Conservation (phyloP, 805 yeast genomes). For the Helenozyma baotianmanensis region DNA sequence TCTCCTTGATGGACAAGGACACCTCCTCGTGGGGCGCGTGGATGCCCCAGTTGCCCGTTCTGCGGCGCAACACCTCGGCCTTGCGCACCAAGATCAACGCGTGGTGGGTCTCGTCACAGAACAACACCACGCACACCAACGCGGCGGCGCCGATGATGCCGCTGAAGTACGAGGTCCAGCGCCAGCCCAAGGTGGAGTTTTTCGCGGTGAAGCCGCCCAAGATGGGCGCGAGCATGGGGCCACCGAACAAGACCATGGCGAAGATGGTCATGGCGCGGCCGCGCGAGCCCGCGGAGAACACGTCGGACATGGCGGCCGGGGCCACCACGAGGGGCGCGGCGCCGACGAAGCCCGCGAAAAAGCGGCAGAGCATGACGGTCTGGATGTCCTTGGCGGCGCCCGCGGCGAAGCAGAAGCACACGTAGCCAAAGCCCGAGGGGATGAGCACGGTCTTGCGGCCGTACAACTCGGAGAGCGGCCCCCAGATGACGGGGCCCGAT, state of each 20-base stretch:
- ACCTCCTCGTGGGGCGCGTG: slow-evolving; percentile 66
- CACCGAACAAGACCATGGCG: slow-evolving; percentile 32
- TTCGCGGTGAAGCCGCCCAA: slow-evolving; percentile 59
- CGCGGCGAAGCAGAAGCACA: slow-evolving; percentile 49
- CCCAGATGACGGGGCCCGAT: slow-evolving; percentile 87
- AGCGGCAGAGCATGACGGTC: slow-evolving; percentile 20
- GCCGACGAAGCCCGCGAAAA: slow-evolving; percentile 21
- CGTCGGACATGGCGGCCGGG: slow-evolving; percentile 21
- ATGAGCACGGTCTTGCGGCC: slow-evolving; percentile 66
- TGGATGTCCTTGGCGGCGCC: slow-evolving; percentile 23
- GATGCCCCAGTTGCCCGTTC: slow-evolving; percentile 79
- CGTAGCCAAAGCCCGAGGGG: slow-evolving; percentile 51
- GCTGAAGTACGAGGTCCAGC: slow-evolving; percentile 74
- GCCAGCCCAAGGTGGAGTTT: slow-evolving; percentile 63
- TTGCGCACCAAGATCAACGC: slow-evolving; percentile 60
- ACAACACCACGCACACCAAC: slow-evolving; percentile 35
- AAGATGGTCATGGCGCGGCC: slow-evolving; percentile 21
- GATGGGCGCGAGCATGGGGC: slow-evolving; percentile 20
- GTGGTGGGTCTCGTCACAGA: slow-evolving; percentile 66
- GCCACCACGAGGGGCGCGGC: slow-evolving; percentile 24
- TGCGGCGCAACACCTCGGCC: slow-evolving; percentile 57
- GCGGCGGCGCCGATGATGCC: slow-evolving; percentile 56
- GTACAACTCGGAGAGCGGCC: slow-evolving; percentile 75
- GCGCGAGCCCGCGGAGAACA: slow-evolving; percentile 14
- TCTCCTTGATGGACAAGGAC: slow-evolving; percentile 36